phyloP scores from a whole-genome alignment of 345 rosid genomes.

The Iberis pinnata region DNA sequence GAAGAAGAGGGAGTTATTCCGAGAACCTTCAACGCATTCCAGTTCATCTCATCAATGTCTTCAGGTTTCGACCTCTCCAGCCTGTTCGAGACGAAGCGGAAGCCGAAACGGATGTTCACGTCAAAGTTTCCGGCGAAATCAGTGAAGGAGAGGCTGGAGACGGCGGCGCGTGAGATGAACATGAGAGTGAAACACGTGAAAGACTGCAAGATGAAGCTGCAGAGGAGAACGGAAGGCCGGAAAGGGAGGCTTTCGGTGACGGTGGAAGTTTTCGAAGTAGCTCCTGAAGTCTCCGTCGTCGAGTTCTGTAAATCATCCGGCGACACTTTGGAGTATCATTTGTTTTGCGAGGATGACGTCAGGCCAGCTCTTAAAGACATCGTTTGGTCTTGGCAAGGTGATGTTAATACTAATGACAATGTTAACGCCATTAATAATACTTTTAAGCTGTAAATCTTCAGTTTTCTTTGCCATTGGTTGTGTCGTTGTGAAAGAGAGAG shows the following conservation, averaged over 20 bases:
- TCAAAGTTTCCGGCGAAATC: conserved; percentile 43
- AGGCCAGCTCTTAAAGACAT: conserved; percentile 64
- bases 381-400: conserved; percentile 94
- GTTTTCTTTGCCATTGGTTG: too few relatives aligned
- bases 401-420: conserved; percentile 23
- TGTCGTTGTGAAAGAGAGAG: too few relatives aligned
- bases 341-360: conserved; percentile 51
- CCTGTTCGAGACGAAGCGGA: conserved; percentile 50
- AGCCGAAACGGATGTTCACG: conserved; percentile 49
- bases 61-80: conserved; percentile 74
- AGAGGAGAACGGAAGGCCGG: conserved; percentile 48
- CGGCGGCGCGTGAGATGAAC: conserved; percentile 44
- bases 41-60: conserved; percentile 68
- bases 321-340: conserved; percentile 51
- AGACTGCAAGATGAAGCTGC: conserved; percentile 43
- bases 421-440: background rate
- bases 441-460: too few relatives aligned
- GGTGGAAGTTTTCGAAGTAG: conserved; percentile 60
- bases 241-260: conserved; percentile 51
- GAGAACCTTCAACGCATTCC: conserved; percentile 59
- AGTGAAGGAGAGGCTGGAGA: conserved; percentile 45
- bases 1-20: too few relatives aligned
- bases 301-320: conserved; percentile 60
- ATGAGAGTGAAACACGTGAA: conserved; percentile 42
- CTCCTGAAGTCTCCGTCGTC: conserved; percentile 58